Evolutionary conservation across 345 rosid genomes (phyloP), one percentile per base, ranked within the genome.

Genomic region (Sonneratia alba): DNA sequence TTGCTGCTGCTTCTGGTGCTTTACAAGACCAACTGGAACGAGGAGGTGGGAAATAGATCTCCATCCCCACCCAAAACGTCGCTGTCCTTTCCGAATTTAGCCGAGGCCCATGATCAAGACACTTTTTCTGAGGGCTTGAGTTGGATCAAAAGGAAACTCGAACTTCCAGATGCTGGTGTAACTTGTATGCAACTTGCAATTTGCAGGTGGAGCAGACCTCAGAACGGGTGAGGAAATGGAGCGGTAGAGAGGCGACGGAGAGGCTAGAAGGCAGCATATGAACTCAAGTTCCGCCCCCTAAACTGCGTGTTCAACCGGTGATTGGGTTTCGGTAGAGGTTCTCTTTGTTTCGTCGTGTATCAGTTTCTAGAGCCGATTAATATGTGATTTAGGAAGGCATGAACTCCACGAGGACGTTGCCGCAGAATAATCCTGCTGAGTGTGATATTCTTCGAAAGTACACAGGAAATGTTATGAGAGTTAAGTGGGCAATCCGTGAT

Each of bases 1-100:
- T 19, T 86, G 74, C 42, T 89, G 67, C 85, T 89, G 6, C 51
- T 87, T 66, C 36, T 85, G 38, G 83, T 88, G 57, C 82, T 88
- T 15, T 84, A 84, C 75, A 88, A 72, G 79, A 89, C 91, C 40
- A 88, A 91, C 78, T 89, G 96, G 98, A 86, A 82, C 68, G 86
- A 85, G 75, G 98, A 93, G 91, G 98, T 86, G 2, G 1, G 68
- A 81, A 72, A 4, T 9, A 47, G 51, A 47, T 47, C 51, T 40
- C 9, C 43, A 8, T 40, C 7, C 7, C 9, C 2, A 47, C 6
- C 45, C 45, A 47, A 47, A 13, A 47, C 0, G 15, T 47, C 51
- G 37, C 36, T 13, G 34, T 22, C 21, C 14, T 7, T 55, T 47
- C 27, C 47, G 51, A 21, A 68, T n/a, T 68, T 8, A 6, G 32